Evolutionary conservation across 169 alveolate species (phyloP).

Genomic region (Plasmodium sp.): DNA sequence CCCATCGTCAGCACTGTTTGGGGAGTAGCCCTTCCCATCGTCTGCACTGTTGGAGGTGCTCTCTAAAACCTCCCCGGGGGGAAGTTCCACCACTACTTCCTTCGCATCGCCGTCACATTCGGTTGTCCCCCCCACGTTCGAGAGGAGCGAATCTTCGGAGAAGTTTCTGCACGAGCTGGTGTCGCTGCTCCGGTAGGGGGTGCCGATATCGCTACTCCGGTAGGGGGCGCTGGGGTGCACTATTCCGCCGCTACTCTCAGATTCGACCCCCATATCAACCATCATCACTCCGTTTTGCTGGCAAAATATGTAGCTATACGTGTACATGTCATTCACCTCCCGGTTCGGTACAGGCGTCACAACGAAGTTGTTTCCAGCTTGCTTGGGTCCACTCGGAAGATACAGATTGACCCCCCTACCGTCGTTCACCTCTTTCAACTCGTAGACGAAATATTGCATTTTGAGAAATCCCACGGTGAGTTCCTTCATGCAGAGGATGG

Average conservation of each 20-base stretch:
- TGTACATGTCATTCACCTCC: constrained; percentile 7
- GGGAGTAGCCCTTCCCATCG: background rate
- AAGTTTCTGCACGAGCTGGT: background rate
- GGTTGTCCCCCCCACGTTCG: background rate
- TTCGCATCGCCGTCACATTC: background rate
- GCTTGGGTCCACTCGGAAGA: background rate
- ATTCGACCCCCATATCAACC: background rate
- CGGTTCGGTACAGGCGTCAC: background rate
- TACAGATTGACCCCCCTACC: background rate
- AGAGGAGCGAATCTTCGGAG: background rate
- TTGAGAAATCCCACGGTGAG: constrained; percentile 11
- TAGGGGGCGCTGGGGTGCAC: background rate
- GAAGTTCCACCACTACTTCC: background rate
- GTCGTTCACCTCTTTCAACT: constrained; percentile 18
- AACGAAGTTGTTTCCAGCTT: background rate
- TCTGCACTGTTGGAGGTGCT: background rate
- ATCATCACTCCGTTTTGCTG: constrained; percentile 20
- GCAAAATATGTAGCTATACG: constrained; percentile 42
- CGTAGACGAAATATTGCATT: constrained; percentile 46
- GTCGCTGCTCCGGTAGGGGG: background rate
- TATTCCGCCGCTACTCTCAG: background rate
- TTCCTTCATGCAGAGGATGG: background rate
- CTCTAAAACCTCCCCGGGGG: background rate
- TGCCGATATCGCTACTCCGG: background rate
- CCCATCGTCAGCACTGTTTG: background rate